phyloP scores from a whole-genome alignment of 805 yeast species.

The Starmerella sp. region DNA sequence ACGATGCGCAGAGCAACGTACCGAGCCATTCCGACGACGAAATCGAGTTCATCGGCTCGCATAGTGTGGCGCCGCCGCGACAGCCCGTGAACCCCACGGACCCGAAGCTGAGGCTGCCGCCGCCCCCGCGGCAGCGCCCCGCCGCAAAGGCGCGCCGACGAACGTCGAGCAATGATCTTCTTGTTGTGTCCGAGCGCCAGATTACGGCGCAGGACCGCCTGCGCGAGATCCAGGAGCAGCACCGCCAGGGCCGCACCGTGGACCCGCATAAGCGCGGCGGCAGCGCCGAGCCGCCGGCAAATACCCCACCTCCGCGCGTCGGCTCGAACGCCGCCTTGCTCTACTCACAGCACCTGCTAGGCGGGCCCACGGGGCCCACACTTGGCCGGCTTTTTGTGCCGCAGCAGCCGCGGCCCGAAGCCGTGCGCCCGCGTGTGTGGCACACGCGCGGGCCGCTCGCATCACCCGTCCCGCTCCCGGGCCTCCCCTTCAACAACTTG shows the following conservation, averaged over 20 bases:
- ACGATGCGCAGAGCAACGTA: background rate
- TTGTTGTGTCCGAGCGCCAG: constrained; percentile 9
- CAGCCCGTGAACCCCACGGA: background rate
- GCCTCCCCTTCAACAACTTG: background rate
- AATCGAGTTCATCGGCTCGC: background rate
- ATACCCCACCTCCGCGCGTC: background rate
- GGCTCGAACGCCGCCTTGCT: background rate
- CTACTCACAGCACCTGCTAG: background rate
- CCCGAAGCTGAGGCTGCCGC: background rate
- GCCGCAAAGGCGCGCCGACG: background rate
- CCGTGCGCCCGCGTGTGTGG: background rate
- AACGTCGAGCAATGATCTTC: constrained; percentile 3
- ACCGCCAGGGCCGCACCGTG: constrained; percentile 13
- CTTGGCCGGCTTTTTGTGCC: background rate
- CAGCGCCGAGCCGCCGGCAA: background rate
- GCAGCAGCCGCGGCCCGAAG: background rate
- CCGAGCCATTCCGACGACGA: background rate
- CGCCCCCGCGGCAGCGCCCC: background rate
- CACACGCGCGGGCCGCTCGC: background rate
- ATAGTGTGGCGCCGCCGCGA: background rate
- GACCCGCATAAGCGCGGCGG: background rate
- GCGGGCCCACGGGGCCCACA: background rate
- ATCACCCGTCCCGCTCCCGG: background rate
- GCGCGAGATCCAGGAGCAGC: constrained; percentile 13
- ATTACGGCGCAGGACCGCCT: constrained; percentile 17